Conservation (phyloP, 1,284 basidiomycete genomes). For the Pseudozyma tsukubaensis region DNA sequence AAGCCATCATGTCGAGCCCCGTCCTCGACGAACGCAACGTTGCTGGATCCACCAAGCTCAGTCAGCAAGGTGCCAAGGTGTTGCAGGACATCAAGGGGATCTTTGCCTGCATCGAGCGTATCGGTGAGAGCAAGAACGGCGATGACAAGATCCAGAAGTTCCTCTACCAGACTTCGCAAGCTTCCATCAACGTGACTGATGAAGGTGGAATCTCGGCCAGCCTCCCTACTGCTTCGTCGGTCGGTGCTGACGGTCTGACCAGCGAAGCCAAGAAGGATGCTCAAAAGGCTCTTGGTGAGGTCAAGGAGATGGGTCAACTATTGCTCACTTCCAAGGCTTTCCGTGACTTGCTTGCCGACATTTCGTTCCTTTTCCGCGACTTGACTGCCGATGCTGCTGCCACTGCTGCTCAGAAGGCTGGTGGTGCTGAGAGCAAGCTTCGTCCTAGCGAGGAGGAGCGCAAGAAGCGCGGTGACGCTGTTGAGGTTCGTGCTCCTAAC, state of each 20-base stretch:
- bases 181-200: slow-evolving; percentile 59
- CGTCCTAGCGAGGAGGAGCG: slow-evolving; percentile 55
- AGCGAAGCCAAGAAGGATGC: slow-evolving; percentile 66
- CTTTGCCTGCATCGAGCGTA: slow-evolving; percentile 51
- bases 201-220: slow-evolving; percentile 30
- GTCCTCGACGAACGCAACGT: slow-evolving; percentile 52
- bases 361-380: slow-evolving; percentile 70
- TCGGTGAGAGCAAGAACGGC: slow-evolving; percentile 57
- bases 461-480: slow-evolving; percentile 62
- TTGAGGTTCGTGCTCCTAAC: slow-evolving; percentile 56
- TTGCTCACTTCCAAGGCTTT: slow-evolving; percentile 70
- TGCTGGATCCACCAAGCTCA: slow-evolving; percentile 47
- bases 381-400: slow-evolving; percentile 70
- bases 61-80: slow-evolving; percentile 49
- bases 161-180: slow-evolving; percentile 65
- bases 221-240: slow-evolving; percentile 31
- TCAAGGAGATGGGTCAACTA: slow-evolving; percentile 70
- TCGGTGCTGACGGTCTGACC: slow-evolving; percentile 66
- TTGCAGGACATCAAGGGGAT: slow-evolving; percentile 54
- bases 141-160: slow-evolving; percentile 71
- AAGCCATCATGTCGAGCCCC: slow-evolving; percentile 47
- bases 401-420: slow-evolving; percentile 56
- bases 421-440: slow-evolving; percentile 61
- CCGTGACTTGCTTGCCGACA: slow-evolving; percentile 70
- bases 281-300: slow-evolving; percentile 68